Evolutionary conservation across 176 grass and related monocot genomes (phyloP).

Genomic region (bread wheat (Triticum aestivum)): DNA sequence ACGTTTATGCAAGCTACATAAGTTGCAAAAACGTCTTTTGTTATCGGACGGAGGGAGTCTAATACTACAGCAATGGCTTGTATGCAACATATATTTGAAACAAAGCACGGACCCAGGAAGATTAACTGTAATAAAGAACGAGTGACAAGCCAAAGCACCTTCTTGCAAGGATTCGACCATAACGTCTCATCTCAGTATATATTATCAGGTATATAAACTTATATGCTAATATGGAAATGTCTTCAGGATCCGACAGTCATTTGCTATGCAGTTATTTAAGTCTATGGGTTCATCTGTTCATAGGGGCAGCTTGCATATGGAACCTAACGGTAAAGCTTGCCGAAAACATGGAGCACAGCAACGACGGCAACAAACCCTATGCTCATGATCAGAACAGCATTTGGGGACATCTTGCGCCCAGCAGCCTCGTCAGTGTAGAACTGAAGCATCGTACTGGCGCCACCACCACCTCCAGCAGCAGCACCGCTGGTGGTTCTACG

Average conservation of each 20-base stretch:
- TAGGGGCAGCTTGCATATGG: neutral
- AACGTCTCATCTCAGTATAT: neutral
- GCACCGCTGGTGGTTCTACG: neutral
- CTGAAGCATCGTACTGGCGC: conserved; percentile 1
- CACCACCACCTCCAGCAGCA: neutral
- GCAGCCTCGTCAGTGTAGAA: no score
- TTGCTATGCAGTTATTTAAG: neutral
- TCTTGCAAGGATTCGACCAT: neutral
- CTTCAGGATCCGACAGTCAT: neutral
- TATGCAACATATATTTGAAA: no score
- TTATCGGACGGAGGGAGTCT: no score
- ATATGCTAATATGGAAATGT: neutral
- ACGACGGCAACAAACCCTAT: conserved; percentile 84
- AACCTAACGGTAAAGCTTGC: conserved; percentile 77
- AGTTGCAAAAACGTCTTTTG: no score
- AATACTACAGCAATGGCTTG: no score
- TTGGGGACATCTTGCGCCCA: no score
- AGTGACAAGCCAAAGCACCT: neutral
- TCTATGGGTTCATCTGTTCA: neutral
- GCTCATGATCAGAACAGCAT: conserved; percentile 79
- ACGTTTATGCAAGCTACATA: no score
- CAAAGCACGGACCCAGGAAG: no score
- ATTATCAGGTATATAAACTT: conserved; percentile 17
- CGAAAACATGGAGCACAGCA: conserved; percentile 76
- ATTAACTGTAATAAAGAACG: neutral